Conservation (phyloP, 805 yeast genomes). For the Pichia scutulata region DNA sequence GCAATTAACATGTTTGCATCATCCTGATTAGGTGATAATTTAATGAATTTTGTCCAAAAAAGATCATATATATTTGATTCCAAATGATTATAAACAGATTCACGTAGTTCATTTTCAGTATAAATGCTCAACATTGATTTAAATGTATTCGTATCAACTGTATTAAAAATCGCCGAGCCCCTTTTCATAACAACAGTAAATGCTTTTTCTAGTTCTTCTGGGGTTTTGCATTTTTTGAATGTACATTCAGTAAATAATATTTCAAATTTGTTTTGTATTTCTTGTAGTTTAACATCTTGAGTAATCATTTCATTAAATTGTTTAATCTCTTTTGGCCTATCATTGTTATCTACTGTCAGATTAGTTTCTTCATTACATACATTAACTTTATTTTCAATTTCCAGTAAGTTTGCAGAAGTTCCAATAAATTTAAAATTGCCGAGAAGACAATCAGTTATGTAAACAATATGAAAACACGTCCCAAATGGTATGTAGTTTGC, state of each 20-base stretch:
- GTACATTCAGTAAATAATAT: conserved; percentile 1
- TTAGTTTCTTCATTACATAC: not conserved
- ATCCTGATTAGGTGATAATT: conserved; percentile 2
- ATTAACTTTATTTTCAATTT: not conserved
- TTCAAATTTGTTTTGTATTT: not conserved
- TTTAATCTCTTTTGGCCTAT: not conserved
- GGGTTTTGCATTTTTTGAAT: conserved; percentile 6
- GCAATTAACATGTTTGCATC: conserved; percentile 20
- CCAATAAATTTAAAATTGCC: conserved; percentile 27
- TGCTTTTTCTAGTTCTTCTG: conserved; percentile 3
- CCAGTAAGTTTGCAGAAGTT: not conserved
- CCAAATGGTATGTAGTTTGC: conserved; percentile 55
- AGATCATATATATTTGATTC: conserved; percentile 62
- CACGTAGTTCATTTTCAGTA: conserved; percentile 34
- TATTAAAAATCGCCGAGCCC: conserved; percentile 23
- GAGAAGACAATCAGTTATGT: conserved; percentile 48
- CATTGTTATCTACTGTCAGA: not conserved
- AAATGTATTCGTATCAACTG: conserved; percentile 14
- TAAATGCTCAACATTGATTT: conserved; percentile 14
- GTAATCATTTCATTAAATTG: conserved; percentile 1
- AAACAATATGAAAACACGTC: conserved; percentile 45
- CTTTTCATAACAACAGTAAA: conserved; percentile 7
- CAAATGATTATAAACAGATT: conserved; percentile 58
- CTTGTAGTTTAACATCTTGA: not conserved
- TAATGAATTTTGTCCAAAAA: conserved; percentile 46